Evolutionary conservation across 1,139 yeast genomes (phyloP).

Genomic region (Geotrichum carabidarum): DNA sequence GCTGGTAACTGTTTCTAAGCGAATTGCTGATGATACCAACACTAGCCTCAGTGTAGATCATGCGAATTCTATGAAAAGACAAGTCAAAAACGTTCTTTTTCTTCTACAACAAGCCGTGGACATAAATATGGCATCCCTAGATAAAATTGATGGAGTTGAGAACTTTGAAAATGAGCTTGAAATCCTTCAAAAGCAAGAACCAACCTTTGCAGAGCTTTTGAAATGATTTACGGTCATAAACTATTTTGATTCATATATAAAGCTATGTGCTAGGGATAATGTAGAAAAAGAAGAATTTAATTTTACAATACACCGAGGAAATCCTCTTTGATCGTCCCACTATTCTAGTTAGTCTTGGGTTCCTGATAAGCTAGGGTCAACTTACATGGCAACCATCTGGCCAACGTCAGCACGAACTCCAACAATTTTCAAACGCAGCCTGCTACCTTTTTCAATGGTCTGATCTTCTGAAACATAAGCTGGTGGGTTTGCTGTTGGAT

Average conservation of each 20-base stretch:
- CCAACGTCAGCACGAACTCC: constrained; percentile 98
- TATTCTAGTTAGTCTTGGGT: constrained; percentile 20
- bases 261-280: neutral
- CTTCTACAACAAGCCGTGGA: constrained; percentile 5
- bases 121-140: neutral
- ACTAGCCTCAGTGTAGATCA: neutral
- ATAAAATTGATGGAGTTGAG: constrained; percentile 3
- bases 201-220: neutral
- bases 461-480: constrained; percentile 97
- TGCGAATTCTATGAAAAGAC: neutral
- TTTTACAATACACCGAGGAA: constrained; percentile 72
- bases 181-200: neutral
- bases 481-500: constrained; percentile 96
- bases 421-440: constrained; percentile 89
- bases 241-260: constrained; percentile 1
- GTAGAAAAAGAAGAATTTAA: neutral
- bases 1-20: constrained; percentile 28
- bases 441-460: constrained; percentile 86
- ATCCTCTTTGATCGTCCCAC: constrained; percentile 94
- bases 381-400: constrained; percentile 81
- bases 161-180: constrained; percentile 7
- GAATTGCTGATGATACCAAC: constrained; percentile 17
- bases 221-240: constrained; percentile 3
- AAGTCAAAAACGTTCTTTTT: neutral
- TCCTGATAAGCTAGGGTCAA: constrained; percentile 11